Conservation (phyloP, 148 eudicot species). For the Gaultheria prostrata region DNA sequence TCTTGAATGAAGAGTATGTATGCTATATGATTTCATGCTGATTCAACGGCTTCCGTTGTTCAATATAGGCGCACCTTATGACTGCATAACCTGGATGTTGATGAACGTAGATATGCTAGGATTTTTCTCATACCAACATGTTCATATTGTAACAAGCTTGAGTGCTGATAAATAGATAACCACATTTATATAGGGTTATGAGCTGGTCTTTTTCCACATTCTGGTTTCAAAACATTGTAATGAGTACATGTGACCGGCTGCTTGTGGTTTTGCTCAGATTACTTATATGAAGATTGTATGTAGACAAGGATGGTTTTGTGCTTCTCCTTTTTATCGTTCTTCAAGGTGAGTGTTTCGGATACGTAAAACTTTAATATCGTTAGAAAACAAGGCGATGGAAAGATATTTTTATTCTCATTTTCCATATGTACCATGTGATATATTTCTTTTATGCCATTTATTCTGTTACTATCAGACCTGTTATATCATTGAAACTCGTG, state of each 20-base stretch:
- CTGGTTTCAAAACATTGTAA: neutral
- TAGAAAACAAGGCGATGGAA: neutral
- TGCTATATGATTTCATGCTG: neutral
- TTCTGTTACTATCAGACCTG: neutral
- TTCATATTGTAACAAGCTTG: neutral
- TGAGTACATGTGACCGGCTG: neutral
- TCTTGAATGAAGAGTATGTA: neutral
- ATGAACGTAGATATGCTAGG: neutral
- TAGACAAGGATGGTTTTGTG: conserved; percentile 83
- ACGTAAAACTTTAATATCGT: neutral
- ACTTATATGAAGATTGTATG: conserved; percentile 81
- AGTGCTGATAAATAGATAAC: neutral
- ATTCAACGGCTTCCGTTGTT: neutral
- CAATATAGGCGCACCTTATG: neutral
- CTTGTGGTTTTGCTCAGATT: conserved; percentile 36
- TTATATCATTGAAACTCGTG: neutral
- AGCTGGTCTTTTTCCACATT: neutral
- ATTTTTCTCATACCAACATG: neutral
- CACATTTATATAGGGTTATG: neutral
- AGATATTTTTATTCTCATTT: neutral
- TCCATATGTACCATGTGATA: neutral
- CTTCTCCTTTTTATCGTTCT: conserved; percentile 66
- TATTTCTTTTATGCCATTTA: neutral
- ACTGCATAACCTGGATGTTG: neutral
- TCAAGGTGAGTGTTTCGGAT: conserved; percentile 52